Base-by-base conservation (phyloP, 305 asterid species). In the Rubia tinctorum region DNA sequence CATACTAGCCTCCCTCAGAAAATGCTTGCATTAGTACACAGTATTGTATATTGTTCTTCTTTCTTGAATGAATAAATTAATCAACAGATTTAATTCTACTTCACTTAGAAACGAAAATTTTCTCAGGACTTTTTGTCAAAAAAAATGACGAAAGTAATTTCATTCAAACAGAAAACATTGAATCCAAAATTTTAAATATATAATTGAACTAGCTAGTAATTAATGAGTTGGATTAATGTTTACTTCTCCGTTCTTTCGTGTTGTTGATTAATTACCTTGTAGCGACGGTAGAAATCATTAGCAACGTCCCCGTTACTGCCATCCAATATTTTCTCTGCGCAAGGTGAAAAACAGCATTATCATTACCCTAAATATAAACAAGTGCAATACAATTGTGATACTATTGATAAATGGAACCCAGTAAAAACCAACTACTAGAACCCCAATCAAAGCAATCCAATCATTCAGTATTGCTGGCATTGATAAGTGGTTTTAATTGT, bases 281-380 rank as follows among this genome's bases (percentile, higher is more conserved):
- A 80, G 71, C 75, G 84, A 53, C 77, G 79, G 62, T 80, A 80
- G 68, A 80, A 80, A 60, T 80, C 84, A 64, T 73, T 58, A 13
- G 84, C 84, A 23, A 80, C 71, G 30, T 80, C 84, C 17, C 84
- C 84, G 37, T 77, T 77, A 67, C 81, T 77, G 13, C 62, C 30
- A 69, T 80, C 84, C 70, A 20, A 6, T 58, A 77, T 77, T 60
- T 77, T 77, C 42, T 74, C 84, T 80, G 75, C 56, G 53, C 13
- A 68, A 13, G 14, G 1, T 9, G 42, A 37, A 30, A 30, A 30
- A 0, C 12, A 23, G 8, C 27, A 17, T 8, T 22, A 68, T 44
- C 12, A 61, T 27, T 3, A 53, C 49, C 49, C 49, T 44, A 30
- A n/a, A n/a, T n/a, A 44, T 44, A 1, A 44, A 44, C 2, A 44